Evolutionary conservation across 2,329 filamentous ascomycete genomes (phyloP), one percentile per base, ranked within the genome.

Genomic region (Pseudogymnoascus sp.): DNA sequence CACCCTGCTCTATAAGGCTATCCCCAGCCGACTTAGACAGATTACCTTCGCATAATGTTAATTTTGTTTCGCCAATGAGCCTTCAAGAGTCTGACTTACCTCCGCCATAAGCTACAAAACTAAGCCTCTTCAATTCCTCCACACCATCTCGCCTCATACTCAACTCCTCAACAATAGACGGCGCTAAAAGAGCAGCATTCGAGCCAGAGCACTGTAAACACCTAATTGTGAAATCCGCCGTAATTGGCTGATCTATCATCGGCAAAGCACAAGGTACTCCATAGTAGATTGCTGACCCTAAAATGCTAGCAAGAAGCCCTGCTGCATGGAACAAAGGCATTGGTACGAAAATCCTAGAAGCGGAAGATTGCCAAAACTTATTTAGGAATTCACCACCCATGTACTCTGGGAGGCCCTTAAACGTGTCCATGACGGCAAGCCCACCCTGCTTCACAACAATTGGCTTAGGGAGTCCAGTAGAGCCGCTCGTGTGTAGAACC

Each of bases 401-500:
- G 7, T 69, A 67, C 0, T 75, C 73, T 0, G 77, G 67, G 1
- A 75, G 63, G 8, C 72, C 68, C 1, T 74, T 4, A 16, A 38
- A 38, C 5, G 14, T 73, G 65, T 79, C 76, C 68, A 76, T 70
- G 0, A 74, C 73, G 0, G 69, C 68, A 11, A 76, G 59, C 23
- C 70, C 65, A 8, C 66, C 69, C 63, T 79, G 72, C 3, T 73
- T 71, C 66, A 71, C 70, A 1, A 67, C 60, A n/a, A 79, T 74
- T 0, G 75, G 75, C 60, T 79, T 79, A 1, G 76, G 76, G 0
- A 76, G 62, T 2, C 77, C 77, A 2, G 77, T 79, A 1, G 74
- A 72, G 1, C 78, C 78, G 3, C 75, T 78, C 0, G 77, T 78
- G 58, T 79, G 77, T 0, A 78, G 61, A 25, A 75, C 69, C 25